A percentile compares a stretch with the other conserved stretches of the same genome.
These are phyloP conservation scores for Gossypium schwendimanii DNA, from an alignment of 441 rosid genomes.

Conservation along the genomic window DNA sequence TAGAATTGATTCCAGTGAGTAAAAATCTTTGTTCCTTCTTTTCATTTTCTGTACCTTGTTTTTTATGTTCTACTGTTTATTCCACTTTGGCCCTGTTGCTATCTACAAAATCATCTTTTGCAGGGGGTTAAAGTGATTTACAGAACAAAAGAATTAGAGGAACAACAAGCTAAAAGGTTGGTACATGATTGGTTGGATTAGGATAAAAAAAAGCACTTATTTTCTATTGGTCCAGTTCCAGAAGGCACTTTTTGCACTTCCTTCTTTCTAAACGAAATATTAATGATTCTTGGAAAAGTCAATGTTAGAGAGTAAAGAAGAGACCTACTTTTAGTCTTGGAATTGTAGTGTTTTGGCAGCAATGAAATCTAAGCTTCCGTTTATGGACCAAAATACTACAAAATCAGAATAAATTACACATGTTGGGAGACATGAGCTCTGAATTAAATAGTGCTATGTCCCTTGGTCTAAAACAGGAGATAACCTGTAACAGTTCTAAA, in stretches of 20 bases:
- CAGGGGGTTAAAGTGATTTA: slow-evolving; percentile 78
- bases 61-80: neutral
- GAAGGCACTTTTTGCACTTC: neutral
- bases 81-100: slow-evolving; percentile 4
- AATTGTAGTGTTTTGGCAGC: neutral
- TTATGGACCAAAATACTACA: neutral
- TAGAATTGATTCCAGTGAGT: slow-evolving; percentile 64
- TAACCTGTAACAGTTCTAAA: neutral
- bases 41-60: neutral
- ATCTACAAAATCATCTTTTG: slow-evolving; percentile 12
- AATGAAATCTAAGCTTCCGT: neutral
- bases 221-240: neutral
- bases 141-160: slow-evolving; percentile 82
- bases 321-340: neutral
- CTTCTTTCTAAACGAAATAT: neutral
- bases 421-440: neutral
- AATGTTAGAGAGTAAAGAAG: neutral
- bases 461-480: neutral
- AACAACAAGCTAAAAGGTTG: slow-evolving; percentile 74
- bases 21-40: neutral
- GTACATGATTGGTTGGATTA: neutral
- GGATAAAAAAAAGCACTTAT: neutral
- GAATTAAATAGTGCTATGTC: neutral
- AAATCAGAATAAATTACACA: neutral
- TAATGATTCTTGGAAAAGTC: slow-evolving; percentile 3